Evolutionary conservation across 345 rosid genomes (phyloP).

Genomic region (Mangifera indica): DNA sequence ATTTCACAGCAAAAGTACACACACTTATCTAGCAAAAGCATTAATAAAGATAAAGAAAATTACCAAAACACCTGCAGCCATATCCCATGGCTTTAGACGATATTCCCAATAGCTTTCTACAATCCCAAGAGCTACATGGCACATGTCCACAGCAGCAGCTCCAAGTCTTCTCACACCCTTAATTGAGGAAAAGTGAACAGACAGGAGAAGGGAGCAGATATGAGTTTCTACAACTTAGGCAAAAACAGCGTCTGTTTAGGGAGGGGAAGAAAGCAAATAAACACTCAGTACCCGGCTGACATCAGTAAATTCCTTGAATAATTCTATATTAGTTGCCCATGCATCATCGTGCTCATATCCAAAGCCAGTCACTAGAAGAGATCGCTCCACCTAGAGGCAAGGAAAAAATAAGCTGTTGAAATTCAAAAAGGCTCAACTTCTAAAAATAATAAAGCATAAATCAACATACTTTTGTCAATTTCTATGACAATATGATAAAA

Average conservation of each 20-base stretch:
- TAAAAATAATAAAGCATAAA: constrained; percentile 8
- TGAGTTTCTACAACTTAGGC: background rate
- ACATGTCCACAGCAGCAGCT: constrained; percentile 99
- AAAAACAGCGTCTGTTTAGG: background rate
- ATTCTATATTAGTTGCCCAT: constrained; percentile 80
- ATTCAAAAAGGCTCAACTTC: background rate
- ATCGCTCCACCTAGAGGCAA: constrained; percentile 67
- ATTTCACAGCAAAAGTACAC: background rate
- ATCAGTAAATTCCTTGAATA: constrained; percentile 94
- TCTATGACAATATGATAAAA: background rate
- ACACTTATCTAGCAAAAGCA: constrained; percentile 15
- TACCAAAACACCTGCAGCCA: constrained; percentile 99
- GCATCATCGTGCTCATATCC: constrained; percentile 98
- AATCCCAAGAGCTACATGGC: constrained; percentile 92
- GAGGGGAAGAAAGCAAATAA: background rate
- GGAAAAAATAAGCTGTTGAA: constrained; percentile 3
- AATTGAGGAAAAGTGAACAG: constrained; percentile 8
- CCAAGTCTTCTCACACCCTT: constrained; percentile 96
- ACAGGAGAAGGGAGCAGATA: background rate
- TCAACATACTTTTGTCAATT: background rate
- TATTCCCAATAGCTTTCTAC: constrained; percentile 95
- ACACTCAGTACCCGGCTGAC: constrained; percentile 62
- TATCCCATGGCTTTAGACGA: constrained; percentile 98
- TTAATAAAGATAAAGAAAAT: constrained; percentile 10
- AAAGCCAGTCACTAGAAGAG: constrained; percentile 95